Evolutionary conservation across 768 basidiomycete genomes (phyloP).

Genomic region (Leccinum imitatum): DNA sequence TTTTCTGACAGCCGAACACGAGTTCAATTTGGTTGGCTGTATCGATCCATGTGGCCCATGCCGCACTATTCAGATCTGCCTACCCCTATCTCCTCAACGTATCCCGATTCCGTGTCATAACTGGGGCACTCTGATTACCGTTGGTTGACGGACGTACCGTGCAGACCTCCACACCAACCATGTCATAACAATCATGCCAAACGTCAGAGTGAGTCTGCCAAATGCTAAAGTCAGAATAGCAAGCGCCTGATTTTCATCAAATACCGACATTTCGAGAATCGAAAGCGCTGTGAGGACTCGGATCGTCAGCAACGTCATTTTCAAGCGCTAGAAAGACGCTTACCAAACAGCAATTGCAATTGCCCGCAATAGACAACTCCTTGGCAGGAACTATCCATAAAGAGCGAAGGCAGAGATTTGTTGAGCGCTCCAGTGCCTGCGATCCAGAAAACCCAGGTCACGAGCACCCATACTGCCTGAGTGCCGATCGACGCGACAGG

Average conservation of each 20-base stretch:
- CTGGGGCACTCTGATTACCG: conserved; percentile 26
- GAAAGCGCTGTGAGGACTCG: conserved; percentile 39
- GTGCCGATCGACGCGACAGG: conserved; percentile 56
- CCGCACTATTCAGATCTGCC: conserved; percentile 7
- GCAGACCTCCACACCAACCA: conserved; percentile 57
- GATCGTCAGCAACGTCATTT: conserved; percentile 6
- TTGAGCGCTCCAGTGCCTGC: conserved; percentile 54
- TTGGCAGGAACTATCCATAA: conserved; percentile 41
- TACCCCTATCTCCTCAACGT: conserved; percentile 3
- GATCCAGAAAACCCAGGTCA: conserved; percentile 63
- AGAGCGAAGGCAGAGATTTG: conserved; percentile 45
- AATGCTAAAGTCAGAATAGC: conserved; percentile 10
- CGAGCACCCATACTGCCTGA: conserved; percentile 57
- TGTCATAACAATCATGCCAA: conserved; percentile 44
- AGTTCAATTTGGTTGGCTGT: not conserved
- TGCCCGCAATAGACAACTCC: conserved; percentile 54
- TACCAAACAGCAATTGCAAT: conserved; percentile 54
- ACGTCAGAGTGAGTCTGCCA: conserved; percentile 45
- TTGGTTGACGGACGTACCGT: conserved; percentile 35
- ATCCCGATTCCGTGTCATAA: conserved; percentile 17
- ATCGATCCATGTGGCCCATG: not conserved
- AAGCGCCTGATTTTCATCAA: not conserved
- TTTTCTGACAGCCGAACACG: not conserved
- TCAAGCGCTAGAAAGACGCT: not conserved
- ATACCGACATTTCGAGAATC: conserved; percentile 51